phyloP scores from a whole-genome alignment of 208 protist species.

The Acanthamoeba sp. region DNA sequence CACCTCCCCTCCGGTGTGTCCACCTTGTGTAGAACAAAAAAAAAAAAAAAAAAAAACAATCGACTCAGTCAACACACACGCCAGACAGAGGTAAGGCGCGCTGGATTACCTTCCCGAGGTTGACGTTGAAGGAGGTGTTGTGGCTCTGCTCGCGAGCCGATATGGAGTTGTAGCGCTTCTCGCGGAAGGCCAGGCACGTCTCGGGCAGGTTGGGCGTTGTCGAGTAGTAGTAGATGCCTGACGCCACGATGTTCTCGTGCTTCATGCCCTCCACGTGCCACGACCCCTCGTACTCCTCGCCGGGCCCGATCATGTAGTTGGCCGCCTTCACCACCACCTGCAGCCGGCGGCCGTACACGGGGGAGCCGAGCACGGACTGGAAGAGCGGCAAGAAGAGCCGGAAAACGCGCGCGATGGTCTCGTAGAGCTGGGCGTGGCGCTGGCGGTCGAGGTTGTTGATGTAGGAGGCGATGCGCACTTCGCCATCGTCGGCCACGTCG shows the following conservation, averaged over 20 bases:
- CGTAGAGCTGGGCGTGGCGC: constrained; percentile 77
- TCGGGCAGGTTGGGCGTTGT: constrained; percentile 73
- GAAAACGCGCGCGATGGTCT: constrained; percentile 74
- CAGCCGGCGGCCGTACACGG: constrained; percentile 52
- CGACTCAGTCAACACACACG: no score
- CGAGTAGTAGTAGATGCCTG: constrained; percentile 85
- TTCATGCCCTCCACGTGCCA: constrained; percentile 86
- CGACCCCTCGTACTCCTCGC: not conserved
- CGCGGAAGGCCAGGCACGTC: constrained; percentile 72
- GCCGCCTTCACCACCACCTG: constrained; percentile 87
- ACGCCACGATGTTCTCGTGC: constrained; percentile 83
- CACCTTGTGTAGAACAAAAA: not conserved
- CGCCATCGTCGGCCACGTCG: constrained; percentile 65
- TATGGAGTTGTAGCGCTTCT: not conserved
- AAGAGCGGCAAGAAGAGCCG: constrained; percentile 79
- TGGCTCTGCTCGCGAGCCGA: not conserved
- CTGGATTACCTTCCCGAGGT: not conserved
- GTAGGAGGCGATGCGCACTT: constrained; percentile 79
- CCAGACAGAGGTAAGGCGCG: no score
- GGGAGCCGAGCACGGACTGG: constrained; percentile 25
- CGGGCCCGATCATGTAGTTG: constrained; percentile 76
- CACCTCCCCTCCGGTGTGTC: constrained; percentile 78
- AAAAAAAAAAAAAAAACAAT: no score
- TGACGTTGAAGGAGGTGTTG: not conserved
- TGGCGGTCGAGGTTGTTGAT: constrained; percentile 84